Base-by-base conservation (phyloP, 164 flowering plant species). In the Vitis cinerea region DNA sequence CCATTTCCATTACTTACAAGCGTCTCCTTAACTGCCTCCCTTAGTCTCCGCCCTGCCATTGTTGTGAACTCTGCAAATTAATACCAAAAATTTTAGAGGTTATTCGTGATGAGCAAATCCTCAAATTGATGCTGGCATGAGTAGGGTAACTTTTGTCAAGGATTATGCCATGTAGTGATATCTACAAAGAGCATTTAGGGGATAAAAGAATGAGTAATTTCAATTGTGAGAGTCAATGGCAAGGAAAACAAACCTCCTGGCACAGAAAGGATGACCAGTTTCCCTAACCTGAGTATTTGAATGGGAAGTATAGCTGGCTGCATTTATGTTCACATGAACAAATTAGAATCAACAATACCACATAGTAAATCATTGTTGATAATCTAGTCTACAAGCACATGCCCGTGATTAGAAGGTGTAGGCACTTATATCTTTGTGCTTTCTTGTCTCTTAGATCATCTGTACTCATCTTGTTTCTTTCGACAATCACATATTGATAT, bases 251-350 rank as follows among this genome's bases (percentile, higher is more conserved):
- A 47, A 86, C 93, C 90, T 86, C 86, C 93, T 7, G 93, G 93
- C 17, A 88, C 93, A 13, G 80, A 78, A 9, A 88, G 86, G 19
- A 88, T 82, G 79, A 88, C 51, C 15, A 88, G 67, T 58, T 84
- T 75, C 13, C 93, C 93, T 63, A 88, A 57, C 71, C 90, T 77
- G 31, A 88, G 70, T 1, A 88, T 88, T 74, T 88, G 93, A 69
- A 88, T 85, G 1, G 90, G 93, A 65, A 86, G 85, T 66, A 88
- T 72, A 10, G 93, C 79, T 5, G 90, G 93, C 90, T 88, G 87
- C 73, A 77, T 51, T 30, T 3, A 58, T 7, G 47, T 23, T 17
- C 58, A 52, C 9, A 53, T 12, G 15, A 52, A 16, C 2, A 37
- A 31, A 44, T 48, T 23, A 31, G 16, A 2, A 31, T n/a, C 14